Percentiles rank a stretch among this genome's conserved stretches.
These are phyloP conservation scores for Rhizopogon sp. DNA, from an alignment of 768 basidiomycete species.

Conservation along the genomic window DNA sequence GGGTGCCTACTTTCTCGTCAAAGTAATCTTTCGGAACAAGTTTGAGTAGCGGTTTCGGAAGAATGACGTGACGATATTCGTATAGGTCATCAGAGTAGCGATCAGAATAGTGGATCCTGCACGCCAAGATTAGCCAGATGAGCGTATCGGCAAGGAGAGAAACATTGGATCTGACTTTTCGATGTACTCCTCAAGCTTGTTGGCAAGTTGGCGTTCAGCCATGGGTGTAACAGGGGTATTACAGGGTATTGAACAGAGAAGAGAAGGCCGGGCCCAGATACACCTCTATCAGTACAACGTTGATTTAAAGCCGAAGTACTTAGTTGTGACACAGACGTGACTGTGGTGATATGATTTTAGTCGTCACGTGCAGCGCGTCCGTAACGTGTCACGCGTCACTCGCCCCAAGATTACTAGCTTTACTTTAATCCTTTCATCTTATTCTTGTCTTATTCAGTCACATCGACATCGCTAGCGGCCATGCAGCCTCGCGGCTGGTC, in stretches of 20 bases:
- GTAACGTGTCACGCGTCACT: conserved; percentile 20
- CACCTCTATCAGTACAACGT: conserved; percentile 2
- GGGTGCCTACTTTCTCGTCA: conserved; percentile 68
- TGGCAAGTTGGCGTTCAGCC: conserved; percentile 35
- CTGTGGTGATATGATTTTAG: not conserved
- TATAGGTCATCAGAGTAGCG: conserved; percentile 88
- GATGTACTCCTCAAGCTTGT: conserved; percentile 69
- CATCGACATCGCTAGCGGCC: not conserved
- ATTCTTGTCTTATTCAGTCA: no score
- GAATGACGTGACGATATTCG: conserved; percentile 96
- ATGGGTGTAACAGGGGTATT: conserved; percentile 12
- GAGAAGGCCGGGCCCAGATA: not conserved
- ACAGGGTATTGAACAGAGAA: conserved; percentile 6
- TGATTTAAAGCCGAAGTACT: not conserved
- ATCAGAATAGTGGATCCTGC: conserved; percentile 86
- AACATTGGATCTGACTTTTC: conserved; percentile 52
- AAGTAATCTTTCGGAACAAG: conserved; percentile 87
- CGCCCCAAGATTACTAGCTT: not conserved
- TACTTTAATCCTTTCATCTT: not conserved
- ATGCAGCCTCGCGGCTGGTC: not conserved
- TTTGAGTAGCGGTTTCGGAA: conserved; percentile 93
- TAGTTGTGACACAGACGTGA: not conserved
- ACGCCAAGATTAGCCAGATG: conserved; percentile 6
- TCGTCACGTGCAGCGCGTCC: conserved; percentile 22
- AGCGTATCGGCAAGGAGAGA: conserved; percentile 12